Evolutionary conservation across 371 early-diverging fungal species (phyloP).

Genomic region (Rhizopus delemar): DNA sequence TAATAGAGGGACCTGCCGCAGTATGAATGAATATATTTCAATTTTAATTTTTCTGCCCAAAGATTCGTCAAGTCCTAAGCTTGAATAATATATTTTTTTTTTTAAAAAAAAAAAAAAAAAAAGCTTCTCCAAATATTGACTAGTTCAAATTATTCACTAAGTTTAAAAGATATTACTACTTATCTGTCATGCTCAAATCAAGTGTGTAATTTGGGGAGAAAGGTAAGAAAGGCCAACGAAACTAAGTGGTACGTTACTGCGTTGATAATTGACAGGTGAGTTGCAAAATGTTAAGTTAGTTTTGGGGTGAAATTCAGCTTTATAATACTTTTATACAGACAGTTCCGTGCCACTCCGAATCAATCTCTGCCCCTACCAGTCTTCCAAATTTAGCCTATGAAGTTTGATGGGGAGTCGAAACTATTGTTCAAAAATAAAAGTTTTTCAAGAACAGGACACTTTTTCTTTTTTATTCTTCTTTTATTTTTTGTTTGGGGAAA

Average conservation of each 20-base stretch:
- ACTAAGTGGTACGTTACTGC: background rate
- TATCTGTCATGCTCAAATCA: background rate
- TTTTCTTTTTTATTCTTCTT: slow-evolving; percentile 15
- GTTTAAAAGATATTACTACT: no score
- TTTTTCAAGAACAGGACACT: slow-evolving; percentile 7
- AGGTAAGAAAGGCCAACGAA: background rate
- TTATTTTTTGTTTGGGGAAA: slow-evolving; percentile 3
- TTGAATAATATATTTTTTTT: no score
- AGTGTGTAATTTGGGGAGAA: slow-evolving; percentile 21
- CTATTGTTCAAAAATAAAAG: slow-evolving; percentile 9
- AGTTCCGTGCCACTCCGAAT: slow-evolving; percentile 29
- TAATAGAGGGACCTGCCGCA: no score
- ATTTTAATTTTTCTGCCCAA: no score
- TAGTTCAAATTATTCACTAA: no score
- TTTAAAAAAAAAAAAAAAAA: no score
- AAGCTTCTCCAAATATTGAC: no score
- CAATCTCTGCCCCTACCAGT: slow-evolving; percentile 32
- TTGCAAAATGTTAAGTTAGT: slow-evolving; percentile 10
- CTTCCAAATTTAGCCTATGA: slow-evolving; percentile 24
- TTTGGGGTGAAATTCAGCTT: slow-evolving; percentile 24
- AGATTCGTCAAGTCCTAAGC: no score
- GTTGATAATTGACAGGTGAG: slow-evolving; percentile 17
- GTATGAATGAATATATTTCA: no score
- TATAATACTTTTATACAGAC: slow-evolving; percentile 27
- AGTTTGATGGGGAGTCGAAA: slow-evolving; percentile 31